A percentile compares a stretch with the other conserved stretches of the same genome.
Evolutionary conservation across 2,329 filamentous ascomycete species (phyloP).

Genomic region (Diplodia seriata): DNA sequence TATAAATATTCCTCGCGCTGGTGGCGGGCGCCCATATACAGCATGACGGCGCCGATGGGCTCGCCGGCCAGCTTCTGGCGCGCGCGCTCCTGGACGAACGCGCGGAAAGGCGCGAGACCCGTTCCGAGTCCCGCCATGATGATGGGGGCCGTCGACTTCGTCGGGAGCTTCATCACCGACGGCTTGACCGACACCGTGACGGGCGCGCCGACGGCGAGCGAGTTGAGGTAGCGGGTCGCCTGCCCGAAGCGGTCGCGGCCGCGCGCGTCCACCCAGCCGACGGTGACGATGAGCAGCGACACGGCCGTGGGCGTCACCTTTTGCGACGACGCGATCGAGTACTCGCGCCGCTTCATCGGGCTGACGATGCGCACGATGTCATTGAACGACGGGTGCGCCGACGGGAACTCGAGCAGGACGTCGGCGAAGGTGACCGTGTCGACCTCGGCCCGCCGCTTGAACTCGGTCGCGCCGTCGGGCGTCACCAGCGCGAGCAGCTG

Average conservation of each 20-base stretch:
- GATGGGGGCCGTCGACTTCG: slow-evolving; percentile 84
- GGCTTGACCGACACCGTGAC: slow-evolving; percentile 96
- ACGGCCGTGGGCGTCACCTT: slow-evolving; percentile 91
- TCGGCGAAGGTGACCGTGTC: slow-evolving; percentile 93
- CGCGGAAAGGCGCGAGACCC: slow-evolving; percentile 97
- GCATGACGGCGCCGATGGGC: slow-evolving; percentile 87
- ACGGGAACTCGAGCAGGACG: slow-evolving; percentile 85
- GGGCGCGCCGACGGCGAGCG: slow-evolving; percentile 74
- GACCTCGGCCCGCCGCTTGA: slow-evolving; percentile 89
- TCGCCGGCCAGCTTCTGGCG: slow-evolving; percentile 98
- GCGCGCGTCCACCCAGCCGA: slow-evolving; percentile 89
- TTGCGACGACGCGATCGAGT: slow-evolving; percentile 98
- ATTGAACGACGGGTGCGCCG: slow-evolving; percentile 85
- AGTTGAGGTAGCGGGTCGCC: slow-evolving; percentile 86
- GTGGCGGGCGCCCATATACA: slow-evolving; percentile 97
- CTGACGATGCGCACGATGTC: slow-evolving; percentile 86
- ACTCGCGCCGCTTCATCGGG: slow-evolving; percentile 95
- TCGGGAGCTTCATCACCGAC: slow-evolving; percentile 98
- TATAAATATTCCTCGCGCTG: slow-evolving; percentile 99
- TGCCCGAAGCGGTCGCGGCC: slow-evolving; percentile 92
- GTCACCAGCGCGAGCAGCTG: slow-evolving; percentile 78
- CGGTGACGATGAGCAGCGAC: slow-evolving; percentile 94
- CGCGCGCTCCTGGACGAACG: slow-evolving; percentile 96
- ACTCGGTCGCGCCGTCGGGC: slow-evolving; percentile 81
- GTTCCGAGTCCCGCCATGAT: slow-evolving; percentile 99